Evolutionary conservation across 2,329 filamentous ascomycete genomes (phyloP), one percentile per base, ranked within the genome.

Genomic region (Beauveria rudraprayagi): DNA sequence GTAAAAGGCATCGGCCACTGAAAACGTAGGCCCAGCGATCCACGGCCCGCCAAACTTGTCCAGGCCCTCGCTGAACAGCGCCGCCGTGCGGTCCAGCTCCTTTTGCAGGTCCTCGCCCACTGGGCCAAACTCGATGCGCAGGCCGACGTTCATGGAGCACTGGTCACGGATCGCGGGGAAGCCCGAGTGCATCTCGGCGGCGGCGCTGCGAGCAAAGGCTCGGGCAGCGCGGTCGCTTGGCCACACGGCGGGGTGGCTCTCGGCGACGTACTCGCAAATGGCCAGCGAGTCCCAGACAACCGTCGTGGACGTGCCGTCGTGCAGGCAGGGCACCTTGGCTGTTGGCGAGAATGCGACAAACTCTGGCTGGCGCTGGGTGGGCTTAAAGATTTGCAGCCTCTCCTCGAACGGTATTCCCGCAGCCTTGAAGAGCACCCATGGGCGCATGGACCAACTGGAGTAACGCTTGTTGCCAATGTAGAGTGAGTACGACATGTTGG

Each of bases 271-370:
- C 61, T 81, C 78, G 69, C 70, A 70, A 53, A 82, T 80, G 60
- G 79, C 74, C 16, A 81, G 71, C 0, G 79, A 81, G 63, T 82
- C 79, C 68, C 74, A 77, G 55, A 80, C 66, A 7, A 74, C 62
- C 37, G 76, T 68, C 11, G 65, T 61, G 0, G 55, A 55, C 11
- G 67, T 66, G 17, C 52, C 63, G 57, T 76, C 71, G 28, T 74
- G 68, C 11, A 79, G 67, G 61, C 74, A 73, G 2, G 77, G 77
- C 9, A 80, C 77, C 50, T 77, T 77, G 61, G 70, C 77, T 3
- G 66, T 67, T 52, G 72, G 78, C 37, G 72, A 80, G 67, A 75
- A 78, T 26, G 64, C 62, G 59, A 65, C 65, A 63, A 72, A 79
- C 7, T 66, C 69, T 44, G 69, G 71, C 61, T 72, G 77, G 44